Base-by-base conservation (phyloP, 169 alveolate species). In the Babesia ovis region DNA sequence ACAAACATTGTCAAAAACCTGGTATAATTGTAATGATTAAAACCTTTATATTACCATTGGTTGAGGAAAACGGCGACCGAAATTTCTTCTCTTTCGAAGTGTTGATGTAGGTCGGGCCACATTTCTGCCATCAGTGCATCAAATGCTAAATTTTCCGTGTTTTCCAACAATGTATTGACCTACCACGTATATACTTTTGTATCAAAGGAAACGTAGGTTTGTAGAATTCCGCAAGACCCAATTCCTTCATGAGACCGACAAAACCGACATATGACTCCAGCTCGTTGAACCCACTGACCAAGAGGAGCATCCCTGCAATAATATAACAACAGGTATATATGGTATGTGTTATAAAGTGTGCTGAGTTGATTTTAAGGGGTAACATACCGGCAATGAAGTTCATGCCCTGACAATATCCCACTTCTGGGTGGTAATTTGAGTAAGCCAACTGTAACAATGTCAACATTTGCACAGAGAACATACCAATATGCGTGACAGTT, bases 351-450 rank as follows among this genome's bases (percentile, higher is more conserved):
- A 9, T 39, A 9, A 39, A 39, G 14, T 39, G 46, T 14, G 8
- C 8, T 39, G 14, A 16, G 25, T 23, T n/a, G 42, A 29, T 29
- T 9, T 29, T 29, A 56, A 14, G 25, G 22, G 12, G 5, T 34
- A 35, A 41, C 43, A 82, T 72, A 9, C 94, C 94, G 4, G 97
- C 97, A 12, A 94, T 69, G 77, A 86, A 94, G 73, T 94, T 94
- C 96, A 93, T 92, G 23, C 97, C 97, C 82, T 94, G 95, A 37
- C 95, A 93, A 76, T 94, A 94, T 31, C 95, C 94, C n/a, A 93
- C 82, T 60, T 92, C 92, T 11, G 84, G 84, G 39, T 71, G 77
- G 64, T 72, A 81, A 37, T 72, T 72, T 0, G 83, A 50, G 59
- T 71, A 81, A 8, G 89, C 89, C 6, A 60, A 32, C 87, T 79